Percentiles rank a stretch among this genome's conserved stretches.
Evolutionary conservation across 805 yeast species (phyloP).

Genomic region (Starmerella powellii): DNA sequence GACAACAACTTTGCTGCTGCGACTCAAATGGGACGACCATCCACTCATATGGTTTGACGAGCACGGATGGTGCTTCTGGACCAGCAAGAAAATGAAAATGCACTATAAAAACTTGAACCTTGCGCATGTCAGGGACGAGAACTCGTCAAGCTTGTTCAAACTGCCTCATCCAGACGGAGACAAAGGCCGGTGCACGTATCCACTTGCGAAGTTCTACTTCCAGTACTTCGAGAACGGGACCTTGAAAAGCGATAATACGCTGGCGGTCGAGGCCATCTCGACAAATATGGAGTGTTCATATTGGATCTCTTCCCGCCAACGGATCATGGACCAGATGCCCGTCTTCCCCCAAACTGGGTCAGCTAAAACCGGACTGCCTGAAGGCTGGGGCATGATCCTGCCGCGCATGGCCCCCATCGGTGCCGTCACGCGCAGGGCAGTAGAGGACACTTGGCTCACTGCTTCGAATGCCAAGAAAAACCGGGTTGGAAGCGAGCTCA

Average conservation of each 20-base stretch:
- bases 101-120: slow-evolving; percentile 32
- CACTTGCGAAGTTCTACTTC: slow-evolving; percentile 66
- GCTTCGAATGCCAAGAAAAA: slow-evolving; percentile 85
- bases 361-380: slow-evolving; percentile 10
- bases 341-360: slow-evolving; percentile 35
- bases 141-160: slow-evolving; percentile 36
- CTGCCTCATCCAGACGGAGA: slow-evolving; percentile 87
- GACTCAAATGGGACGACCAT: slow-evolving; percentile 70
- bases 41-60: slow-evolving; percentile 72
- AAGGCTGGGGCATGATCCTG: slow-evolving; percentile 53
- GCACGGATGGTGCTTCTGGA: slow-evolving; percentile 83
- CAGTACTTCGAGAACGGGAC: slow-evolving; percentile 61
- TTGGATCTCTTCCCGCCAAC: slow-evolving; percentile 83
- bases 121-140: slow-evolving; percentile 18
- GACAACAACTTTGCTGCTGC: slow-evolving; percentile 60
- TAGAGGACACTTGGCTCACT: slow-evolving; percentile 94
- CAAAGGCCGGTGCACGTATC: slow-evolving; percentile 52
- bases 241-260: slow-evolving; percentile 54
- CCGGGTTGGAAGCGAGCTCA: slow-evolving; percentile 86
- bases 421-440: slow-evolving; percentile 90
- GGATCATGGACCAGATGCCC: slow-evolving; percentile 77
- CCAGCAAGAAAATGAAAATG: slow-evolving; percentile 29
- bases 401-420: slow-evolving; percentile 91
- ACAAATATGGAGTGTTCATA: slow-evolving; percentile 72
- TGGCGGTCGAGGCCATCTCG: slow-evolving; percentile 68